phyloP scores from a whole-genome alignment of 2,329 filamentous ascomycete species.

The Dactylellina haptotyla region DNA sequence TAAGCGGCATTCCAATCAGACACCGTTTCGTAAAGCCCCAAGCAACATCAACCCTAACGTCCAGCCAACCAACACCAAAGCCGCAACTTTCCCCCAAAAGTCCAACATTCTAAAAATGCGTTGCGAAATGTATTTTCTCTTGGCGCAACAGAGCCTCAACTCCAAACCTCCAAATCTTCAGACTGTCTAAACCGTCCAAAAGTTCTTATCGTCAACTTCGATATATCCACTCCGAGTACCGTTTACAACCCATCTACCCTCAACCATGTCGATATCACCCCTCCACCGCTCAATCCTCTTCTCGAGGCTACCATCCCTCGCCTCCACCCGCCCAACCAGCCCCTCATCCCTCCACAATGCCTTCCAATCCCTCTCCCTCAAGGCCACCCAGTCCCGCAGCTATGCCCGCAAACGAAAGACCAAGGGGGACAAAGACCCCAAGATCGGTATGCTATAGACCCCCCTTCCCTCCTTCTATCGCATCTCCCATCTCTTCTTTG shows the following conservation, averaged over 20 bases:
- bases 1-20: too few relatives aligned
- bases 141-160: conserved; percentile 28
- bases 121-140: conserved; percentile 37
- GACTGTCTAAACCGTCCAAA: not conserved
- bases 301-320: conserved; percentile 44
- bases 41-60: too few relatives aligned
- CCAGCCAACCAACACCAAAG: not conserved
- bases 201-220: not conserved
- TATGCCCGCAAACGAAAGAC: conserved; percentile 31
- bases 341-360: conserved; percentile 38
- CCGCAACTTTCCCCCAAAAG: not conserved
- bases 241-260: not conserved
- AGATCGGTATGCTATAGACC: conserved; percentile 18
- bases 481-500: not conserved
- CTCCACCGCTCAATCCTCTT: conserved; percentile 53
- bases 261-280: conserved; percentile 50
- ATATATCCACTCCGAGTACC: not conserved
- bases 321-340: conserved; percentile 16
- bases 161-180: conserved; percentile 10
- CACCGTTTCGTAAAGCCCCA: too few relatives aligned
- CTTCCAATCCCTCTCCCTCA: conserved; percentile 26
- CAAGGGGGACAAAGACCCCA: conserved; percentile 28
- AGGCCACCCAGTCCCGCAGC: conserved; percentile 32
- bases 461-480: not conserved
- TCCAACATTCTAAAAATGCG: conserved; percentile 26